Conservation (phyloP, 2,329 filamentous ascomycete genomes). For the Pestalotiopsis sp. region DNA sequence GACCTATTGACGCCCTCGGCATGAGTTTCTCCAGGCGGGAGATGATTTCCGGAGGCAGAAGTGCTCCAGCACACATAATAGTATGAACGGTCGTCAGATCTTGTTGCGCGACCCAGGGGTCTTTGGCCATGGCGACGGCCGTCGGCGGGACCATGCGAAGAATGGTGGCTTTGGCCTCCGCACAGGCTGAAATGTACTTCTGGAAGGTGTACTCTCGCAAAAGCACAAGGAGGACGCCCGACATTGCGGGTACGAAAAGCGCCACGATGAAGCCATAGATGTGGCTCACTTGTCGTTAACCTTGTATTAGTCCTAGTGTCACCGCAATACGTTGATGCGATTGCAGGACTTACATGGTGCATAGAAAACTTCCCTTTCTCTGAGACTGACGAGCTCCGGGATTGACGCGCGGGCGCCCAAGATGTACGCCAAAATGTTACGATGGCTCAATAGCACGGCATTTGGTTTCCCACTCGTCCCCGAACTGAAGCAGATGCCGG, state of each 20-base stretch:
- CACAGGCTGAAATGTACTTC: constrained; percentile 19
- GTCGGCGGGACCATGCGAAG: constrained; percentile 23
- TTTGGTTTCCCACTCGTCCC: constrained; percentile 25
- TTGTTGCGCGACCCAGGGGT: constrained; percentile 15
- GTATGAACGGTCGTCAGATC: constrained; percentile 18
- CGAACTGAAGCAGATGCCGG: constrained; percentile 24
- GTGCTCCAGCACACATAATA: constrained; percentile 22
- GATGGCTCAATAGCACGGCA: constrained; percentile 22
- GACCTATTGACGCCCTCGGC: constrained; percentile 17
- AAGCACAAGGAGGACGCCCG: constrained; percentile 20
- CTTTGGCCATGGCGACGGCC: constrained; percentile 21
- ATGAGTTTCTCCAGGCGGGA: constrained; percentile 15
- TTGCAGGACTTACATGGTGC: constrained; percentile 16
- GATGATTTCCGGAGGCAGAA: constrained; percentile 19
- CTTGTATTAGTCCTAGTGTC: neutral
- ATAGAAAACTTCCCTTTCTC: constrained; percentile 27
- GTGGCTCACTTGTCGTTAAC: constrained; percentile 17
- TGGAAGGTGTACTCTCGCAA: constrained; percentile 23
- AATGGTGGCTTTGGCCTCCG: constrained; percentile 20
- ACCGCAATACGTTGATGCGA: too few relatives aligned
- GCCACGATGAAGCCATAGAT: constrained; percentile 25
- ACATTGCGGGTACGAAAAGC: constrained; percentile 21
- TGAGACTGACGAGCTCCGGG: constrained; percentile 21
- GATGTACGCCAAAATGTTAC: constrained; percentile 23
- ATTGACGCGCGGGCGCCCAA: constrained; percentile 21